A percentile compares a stretch with the other conserved stretches of the same genome.
Conservation (phyloP, 139 green algal species). For the Ostreobium quekettii region DNA sequence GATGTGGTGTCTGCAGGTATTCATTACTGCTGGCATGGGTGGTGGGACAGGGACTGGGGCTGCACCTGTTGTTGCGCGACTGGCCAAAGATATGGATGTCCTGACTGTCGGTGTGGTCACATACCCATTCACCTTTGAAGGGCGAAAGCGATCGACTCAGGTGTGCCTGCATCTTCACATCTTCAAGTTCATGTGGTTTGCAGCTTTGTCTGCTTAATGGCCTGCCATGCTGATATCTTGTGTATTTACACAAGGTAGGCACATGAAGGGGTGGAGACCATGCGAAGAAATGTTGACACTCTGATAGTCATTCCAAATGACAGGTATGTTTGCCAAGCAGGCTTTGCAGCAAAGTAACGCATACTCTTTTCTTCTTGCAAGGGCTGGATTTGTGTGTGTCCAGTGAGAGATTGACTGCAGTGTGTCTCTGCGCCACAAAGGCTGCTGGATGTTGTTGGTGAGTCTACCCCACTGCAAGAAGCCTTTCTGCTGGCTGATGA, state of each 20-base stretch:
- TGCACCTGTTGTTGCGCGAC: conserved; percentile 75
- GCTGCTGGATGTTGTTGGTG: conserved; percentile 77
- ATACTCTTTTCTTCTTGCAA: too few species aligned
- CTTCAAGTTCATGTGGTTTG: background rate
- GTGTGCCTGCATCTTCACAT: conserved; percentile 14
- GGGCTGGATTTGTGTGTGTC: background rate
- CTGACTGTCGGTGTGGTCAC: conserved; percentile 91
- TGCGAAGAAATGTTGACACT: conserved; percentile 19
- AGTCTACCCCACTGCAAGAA: conserved; percentile 79
- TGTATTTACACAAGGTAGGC: too few species aligned
- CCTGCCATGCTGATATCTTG: too few species aligned
- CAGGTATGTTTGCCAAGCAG: too few species aligned
- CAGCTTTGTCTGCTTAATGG: background rate
- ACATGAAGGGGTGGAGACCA: conserved; percentile 18
- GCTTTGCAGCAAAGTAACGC: too few species aligned
- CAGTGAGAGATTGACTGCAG: background rate
- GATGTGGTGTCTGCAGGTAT: conserved; percentile 38
- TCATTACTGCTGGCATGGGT: conserved; percentile 91
- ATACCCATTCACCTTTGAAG: conserved; percentile 93
- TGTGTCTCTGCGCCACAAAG: conserved; percentile 11
- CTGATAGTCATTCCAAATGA: conserved; percentile 22
- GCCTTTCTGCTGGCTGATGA: conserved; percentile 94
- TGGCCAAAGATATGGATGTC: conserved; percentile 62
- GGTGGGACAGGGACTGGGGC: conserved; percentile 86
- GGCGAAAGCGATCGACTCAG: conserved; percentile 28